These are phyloP conservation scores for Purshia tridentata DNA, from an alignment of 306 rosid species.

Conservation along the genomic window DNA sequence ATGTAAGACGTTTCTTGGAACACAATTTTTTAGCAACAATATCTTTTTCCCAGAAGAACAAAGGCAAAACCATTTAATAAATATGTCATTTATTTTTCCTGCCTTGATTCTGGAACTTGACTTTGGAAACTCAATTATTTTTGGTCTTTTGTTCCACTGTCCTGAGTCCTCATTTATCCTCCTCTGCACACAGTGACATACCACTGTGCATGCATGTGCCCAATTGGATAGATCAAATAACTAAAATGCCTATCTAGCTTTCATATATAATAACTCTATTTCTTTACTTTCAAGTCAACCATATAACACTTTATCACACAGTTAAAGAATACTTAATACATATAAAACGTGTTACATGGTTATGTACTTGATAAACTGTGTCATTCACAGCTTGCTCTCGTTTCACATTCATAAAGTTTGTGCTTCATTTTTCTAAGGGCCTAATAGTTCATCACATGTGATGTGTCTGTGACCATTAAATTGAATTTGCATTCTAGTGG, in stretches of 20 bases:
- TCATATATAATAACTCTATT: neutral
- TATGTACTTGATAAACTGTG: too few species aligned
- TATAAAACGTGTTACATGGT: too few species aligned
- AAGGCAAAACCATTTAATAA: neutral
- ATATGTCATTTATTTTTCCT: neutral
- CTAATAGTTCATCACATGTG: too few species aligned
- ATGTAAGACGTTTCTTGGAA: neutral
- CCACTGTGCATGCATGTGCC: conserved; percentile 10
- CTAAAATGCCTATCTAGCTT: neutral
- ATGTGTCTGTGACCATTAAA: too few species aligned
- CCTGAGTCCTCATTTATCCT: neutral
- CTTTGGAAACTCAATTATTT: conserved; percentile 10
- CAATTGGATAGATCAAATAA: neutral
- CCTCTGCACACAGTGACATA: neutral
- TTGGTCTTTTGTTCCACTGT: conserved; percentile 7
- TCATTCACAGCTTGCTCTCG: too few species aligned
- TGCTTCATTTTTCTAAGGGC: too few species aligned
- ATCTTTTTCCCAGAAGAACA: neutral
- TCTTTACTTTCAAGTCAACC: too few species aligned
- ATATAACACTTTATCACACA: too few species aligned
- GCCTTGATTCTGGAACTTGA: neutral
- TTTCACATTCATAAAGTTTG: too few species aligned
- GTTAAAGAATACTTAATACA: too few species aligned
- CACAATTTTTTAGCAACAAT: neutral
- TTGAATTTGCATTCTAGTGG: too few species aligned